Base-by-base conservation (phyloP, 2,329 filamentous ascomycete species). In the Arthrinium puccinioides region DNA sequence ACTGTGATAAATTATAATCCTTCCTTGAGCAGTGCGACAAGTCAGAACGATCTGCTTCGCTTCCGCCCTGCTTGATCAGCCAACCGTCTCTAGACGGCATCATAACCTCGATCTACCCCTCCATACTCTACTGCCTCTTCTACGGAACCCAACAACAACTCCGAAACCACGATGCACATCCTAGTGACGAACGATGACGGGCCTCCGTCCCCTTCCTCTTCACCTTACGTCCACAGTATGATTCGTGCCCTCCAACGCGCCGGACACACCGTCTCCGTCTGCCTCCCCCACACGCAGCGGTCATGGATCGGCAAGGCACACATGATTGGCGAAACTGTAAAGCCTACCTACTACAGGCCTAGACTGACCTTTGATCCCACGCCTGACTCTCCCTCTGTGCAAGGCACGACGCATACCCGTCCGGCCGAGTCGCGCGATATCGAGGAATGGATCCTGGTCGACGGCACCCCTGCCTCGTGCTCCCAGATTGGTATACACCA, bases 221-320 rank as follows among this genome's bases (percentile, higher is more conserved):
- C 84, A 31, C 86, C 86, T 7, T 90, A 90, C 53, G 75, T 90
- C 44, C 84, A 87, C 64, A 80, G 76, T 44, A 74, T 90, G 40
- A 74, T 89, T 29, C 68, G 76, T 43, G 74, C 75, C 37, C 79
- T 92, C 35, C 79, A 87, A 57, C 62, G 70, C 39, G 79, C 82
- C 21, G 88, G 88, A 7, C 90, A 96, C 62, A 72, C 68, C n/a
- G 87, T 97, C 43, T 94, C 87, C 7, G 89, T 98, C 34, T 84
- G 92, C 45, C 76, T 98, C 11, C 92, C 92, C 2, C 79, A 96
- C 59, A 82, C 82, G 6, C 92, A 98, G 64, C 81, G 90, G 44
- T 95, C 88, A 39, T 98, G 92, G 92, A 97, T 98, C 53, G 89
- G 89, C 51, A 98, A 98, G 69, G 92, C 92, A 3, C 92, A 97